These are phyloP conservation scores for Amyloporia xantha DNA, from an alignment of 768 basidiomycete genomes.

Conservation along the genomic window DNA sequence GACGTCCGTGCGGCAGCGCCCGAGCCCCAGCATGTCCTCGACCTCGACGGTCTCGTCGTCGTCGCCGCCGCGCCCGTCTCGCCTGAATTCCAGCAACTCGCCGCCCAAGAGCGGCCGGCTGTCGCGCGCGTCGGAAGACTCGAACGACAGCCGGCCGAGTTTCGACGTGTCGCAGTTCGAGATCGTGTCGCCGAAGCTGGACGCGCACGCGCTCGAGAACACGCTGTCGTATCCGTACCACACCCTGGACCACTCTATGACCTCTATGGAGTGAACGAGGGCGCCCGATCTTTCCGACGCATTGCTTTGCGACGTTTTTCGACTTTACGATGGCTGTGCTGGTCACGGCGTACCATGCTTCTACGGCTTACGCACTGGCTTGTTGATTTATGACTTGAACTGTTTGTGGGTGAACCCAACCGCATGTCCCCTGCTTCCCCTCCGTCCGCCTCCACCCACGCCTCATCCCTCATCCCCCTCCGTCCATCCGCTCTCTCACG, in stretches of 20 bases:
- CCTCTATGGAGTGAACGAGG: slow-evolving; percentile 14
- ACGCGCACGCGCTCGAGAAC: slow-evolving; percentile 15
- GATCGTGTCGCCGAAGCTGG: slow-evolving; percentile 43
- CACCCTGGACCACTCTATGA: slow-evolving; percentile 36
- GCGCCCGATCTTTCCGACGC: no score
- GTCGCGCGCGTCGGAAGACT: slow-evolving; percentile 34
- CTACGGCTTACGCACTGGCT: neutral
- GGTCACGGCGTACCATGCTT: neutral
- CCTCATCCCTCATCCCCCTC: no score
- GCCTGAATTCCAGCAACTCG: slow-evolving; percentile 10
- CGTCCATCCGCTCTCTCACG: no score
- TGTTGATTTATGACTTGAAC: neutral
- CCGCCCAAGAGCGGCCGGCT: slow-evolving; percentile 27
- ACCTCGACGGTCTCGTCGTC: slow-evolving; percentile 13
- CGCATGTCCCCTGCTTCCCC: no score
- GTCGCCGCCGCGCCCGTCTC: slow-evolving; percentile 12
- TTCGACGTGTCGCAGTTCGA: slow-evolving; percentile 65
- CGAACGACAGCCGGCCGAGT: slow-evolving; percentile 40
- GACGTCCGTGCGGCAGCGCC: slow-evolving; percentile 9
- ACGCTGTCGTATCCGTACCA: slow-evolving; percentile 55
- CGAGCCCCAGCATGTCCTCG: slow-evolving; percentile 17
- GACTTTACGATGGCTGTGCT: neutral
- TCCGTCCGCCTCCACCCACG: no score
- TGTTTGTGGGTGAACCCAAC: no score
- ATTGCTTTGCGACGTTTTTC: no score